Conservation (phyloP, 495 filamentous ascomycete genomes). For the Trypethelium eluteriae region DNA sequence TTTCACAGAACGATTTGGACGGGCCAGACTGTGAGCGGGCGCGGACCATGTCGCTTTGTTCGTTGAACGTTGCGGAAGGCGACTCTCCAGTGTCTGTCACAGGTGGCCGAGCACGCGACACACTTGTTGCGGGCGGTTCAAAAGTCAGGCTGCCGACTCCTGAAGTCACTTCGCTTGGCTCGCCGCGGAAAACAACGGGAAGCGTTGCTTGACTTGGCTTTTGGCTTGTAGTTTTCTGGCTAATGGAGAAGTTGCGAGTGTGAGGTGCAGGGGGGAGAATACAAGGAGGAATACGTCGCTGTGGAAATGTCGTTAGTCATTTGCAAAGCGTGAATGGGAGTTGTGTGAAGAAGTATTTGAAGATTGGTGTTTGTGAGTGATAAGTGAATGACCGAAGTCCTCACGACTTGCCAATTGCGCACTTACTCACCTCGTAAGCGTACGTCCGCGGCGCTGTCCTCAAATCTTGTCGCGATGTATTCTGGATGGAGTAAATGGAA, state of each 20-base stretch:
- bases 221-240: not conserved
- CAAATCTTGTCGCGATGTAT: not conserved
- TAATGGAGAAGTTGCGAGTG: slow-evolving; percentile 1
- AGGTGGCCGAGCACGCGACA: not conserved
- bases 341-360: not conserved
- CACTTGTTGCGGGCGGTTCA: not conserved
- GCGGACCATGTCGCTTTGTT: slow-evolving; percentile 1
- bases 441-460: not conserved
- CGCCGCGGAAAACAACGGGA: slow-evolving; percentile 9
- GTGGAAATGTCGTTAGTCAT: not conserved
- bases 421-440: not conserved
- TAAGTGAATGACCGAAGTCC: not conserved
- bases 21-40: not conserved
- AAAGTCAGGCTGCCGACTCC: not conserved
- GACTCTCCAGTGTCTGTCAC: not conserved
- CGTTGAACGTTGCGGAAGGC: not conserved
- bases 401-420: not conserved
- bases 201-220: slow-evolving; percentile 7
- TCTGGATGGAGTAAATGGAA: slow-evolving; percentile 12
- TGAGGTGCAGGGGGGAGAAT: slow-evolving; percentile 1
- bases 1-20: not conserved
- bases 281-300: not conserved
- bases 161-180: not conserved
- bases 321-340: not conserved
- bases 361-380: not conserved